Percentiles rank a stretch among this genome's conserved stretches.
Evolutionary conservation across 1,139 yeast species (phyloP).

Genomic region (Diutina neorugosa): DNA sequence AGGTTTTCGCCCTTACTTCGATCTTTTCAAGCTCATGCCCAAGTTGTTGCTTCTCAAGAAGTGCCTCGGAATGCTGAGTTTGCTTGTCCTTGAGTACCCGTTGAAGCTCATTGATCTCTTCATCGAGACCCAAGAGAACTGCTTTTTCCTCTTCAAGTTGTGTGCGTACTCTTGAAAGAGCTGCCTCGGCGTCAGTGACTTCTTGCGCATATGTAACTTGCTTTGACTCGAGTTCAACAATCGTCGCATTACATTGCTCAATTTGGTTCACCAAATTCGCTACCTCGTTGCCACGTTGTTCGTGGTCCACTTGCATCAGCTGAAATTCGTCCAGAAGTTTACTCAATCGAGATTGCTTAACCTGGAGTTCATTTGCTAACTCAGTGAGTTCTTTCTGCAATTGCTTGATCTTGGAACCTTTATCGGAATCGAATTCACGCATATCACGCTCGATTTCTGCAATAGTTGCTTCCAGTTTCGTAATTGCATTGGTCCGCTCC

Average conservation of each 20-base stretch:
- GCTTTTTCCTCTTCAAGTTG: conserved; percentile 52
- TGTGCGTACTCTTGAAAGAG: conserved; percentile 24
- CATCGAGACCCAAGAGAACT: conserved; percentile 58
- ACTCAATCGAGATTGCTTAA: conserved; percentile 32
- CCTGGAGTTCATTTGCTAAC: conserved; percentile 23
- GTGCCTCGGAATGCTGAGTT: conserved; percentile 36
- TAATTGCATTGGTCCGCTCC: conserved; percentile 15
- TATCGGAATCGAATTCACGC: conserved; percentile 68
- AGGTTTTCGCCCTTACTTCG: conserved; percentile 26
- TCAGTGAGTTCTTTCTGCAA: conserved; percentile 42
- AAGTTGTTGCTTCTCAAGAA: conserved; percentile 46
- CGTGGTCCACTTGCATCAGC: conserved; percentile 56
- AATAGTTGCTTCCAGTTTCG: conserved; percentile 31
- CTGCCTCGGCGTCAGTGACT: conserved; percentile 15
- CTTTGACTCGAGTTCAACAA: conserved; percentile 29
- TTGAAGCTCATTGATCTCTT: conserved; percentile 61
- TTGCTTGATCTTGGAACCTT: conserved; percentile 66
- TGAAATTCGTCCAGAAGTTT: conserved; percentile 45
- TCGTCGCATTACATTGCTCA: conserved; percentile 17
- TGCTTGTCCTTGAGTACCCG: conserved; percentile 39
- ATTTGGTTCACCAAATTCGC: conserved; percentile 31
- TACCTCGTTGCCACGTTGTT: conserved; percentile 53
- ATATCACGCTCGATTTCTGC: conserved; percentile 59
- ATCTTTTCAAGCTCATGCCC: conserved; percentile 56
- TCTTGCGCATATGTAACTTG: conserved; percentile 14